Evolutionary conservation across 2,329 filamentous ascomycete species (phyloP).

Genomic region (Xylariaceae sp.): DNA sequence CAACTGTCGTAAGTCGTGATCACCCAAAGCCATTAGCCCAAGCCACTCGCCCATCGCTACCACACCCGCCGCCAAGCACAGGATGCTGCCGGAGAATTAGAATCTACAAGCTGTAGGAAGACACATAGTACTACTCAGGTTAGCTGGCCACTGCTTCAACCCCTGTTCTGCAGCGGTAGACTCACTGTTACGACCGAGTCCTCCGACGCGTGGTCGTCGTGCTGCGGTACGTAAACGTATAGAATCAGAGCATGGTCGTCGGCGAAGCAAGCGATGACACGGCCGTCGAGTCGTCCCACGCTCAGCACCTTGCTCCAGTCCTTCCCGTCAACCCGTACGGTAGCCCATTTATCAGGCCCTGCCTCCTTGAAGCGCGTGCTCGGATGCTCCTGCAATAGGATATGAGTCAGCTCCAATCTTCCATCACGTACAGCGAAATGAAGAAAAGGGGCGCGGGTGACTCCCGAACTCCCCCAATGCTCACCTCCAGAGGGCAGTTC

Average conservation of each 20-base stretch:
- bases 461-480: no score
- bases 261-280: constrained; percentile 87
- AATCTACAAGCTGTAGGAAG: constrained; percentile 22
- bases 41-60: no score
- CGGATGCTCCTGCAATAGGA: constrained; percentile 68
- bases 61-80: no score
- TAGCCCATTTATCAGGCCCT: constrained; percentile 79
- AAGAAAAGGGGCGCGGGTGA: no score
- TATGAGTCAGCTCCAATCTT: no score
- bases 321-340: constrained; percentile 81
- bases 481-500: constrained; percentile 53
- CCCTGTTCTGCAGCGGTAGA: not conserved
- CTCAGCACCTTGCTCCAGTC: constrained; percentile 95
- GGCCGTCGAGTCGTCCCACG: constrained; percentile 79
- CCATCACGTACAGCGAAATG: no score
- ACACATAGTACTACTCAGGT: constrained; percentile 22
- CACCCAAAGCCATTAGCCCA: no score
- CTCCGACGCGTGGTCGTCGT: constrained; percentile 57
- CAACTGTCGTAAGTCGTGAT: no score
- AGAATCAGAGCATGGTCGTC: constrained; percentile 74
- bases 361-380: constrained; percentile 70
- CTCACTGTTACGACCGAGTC: constrained; percentile 71
- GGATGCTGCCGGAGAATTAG: no score
- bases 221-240: constrained; percentile 71
- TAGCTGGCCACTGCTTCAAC: constrained; percentile 3